Conservation (phyloP, 2,329 filamentous ascomycete genomes). For the Metarhizium brunneum region DNA sequence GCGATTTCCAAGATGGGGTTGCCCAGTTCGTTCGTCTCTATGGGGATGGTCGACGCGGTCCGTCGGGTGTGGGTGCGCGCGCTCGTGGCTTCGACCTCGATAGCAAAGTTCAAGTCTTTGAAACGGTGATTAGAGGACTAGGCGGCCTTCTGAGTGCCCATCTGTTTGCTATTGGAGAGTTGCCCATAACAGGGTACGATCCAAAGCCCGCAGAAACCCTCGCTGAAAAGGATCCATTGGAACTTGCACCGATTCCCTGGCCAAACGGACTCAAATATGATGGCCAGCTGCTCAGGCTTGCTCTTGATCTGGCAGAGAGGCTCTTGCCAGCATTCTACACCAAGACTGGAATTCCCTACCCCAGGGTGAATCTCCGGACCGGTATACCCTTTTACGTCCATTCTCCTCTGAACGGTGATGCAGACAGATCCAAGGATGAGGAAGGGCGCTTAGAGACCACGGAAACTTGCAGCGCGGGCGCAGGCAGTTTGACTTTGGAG, state of each 20-base stretch:
- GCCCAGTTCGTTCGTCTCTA: conserved; percentile 70
- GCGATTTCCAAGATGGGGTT: conserved; percentile 74
- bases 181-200: conserved; percentile 75
- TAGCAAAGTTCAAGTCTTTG: conserved; percentile 97
- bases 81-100: conserved; percentile 85
- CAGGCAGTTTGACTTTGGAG: conserved; percentile 90
- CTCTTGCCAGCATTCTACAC: conserved; percentile 90
- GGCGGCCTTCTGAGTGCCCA: conserved; percentile 89
- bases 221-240: conserved; percentile 30
- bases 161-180: conserved; percentile 80
- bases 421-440: conserved; percentile 19
- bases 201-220: conserved; percentile 28
- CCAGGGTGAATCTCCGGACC: conserved; percentile 80
- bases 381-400: conserved; percentile 91
- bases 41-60: conserved; percentile 68
- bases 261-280: conserved; percentile 72
- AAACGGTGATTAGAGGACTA: conserved; percentile 89
- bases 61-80: conserved; percentile 59
- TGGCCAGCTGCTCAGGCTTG: conserved; percentile 82
- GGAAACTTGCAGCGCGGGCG: conserved; percentile 92
- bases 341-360: conserved; percentile 84
- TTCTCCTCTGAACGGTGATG: conserved; percentile 62
- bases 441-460: conserved; percentile 60
- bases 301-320: conserved; percentile 73
- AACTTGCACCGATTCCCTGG: conserved; percentile 56